Conservation (phyloP, 768 basidiomycete genomes). For the Porphyrellus cyaneotinctus region DNA sequence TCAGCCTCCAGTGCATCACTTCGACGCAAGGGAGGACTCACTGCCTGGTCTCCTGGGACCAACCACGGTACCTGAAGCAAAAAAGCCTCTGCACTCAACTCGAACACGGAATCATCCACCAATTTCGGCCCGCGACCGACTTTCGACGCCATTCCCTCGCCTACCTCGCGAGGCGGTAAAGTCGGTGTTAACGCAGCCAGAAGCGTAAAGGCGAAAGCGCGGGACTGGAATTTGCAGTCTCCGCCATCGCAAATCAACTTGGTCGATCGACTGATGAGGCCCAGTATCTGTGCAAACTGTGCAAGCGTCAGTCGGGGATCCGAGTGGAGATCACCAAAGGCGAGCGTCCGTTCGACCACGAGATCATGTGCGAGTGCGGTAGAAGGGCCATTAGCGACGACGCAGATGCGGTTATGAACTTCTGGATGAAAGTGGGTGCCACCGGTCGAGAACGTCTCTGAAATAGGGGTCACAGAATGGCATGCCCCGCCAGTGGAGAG, state of each 20-base stretch:
- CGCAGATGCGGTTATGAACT: conserved; percentile 10
- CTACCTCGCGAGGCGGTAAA: neutral
- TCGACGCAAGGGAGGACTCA: neutral
- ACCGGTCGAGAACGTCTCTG: neutral
- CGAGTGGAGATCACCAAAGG: neutral
- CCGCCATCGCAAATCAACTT: conserved; percentile 5
- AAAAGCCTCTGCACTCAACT: conserved; percentile 9
- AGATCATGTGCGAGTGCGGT: neutral
- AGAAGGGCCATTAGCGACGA: neutral
- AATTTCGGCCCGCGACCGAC: no score
- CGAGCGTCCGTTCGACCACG: conserved; percentile 8
- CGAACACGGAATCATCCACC: conserved; percentile 2
- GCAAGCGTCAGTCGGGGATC: neutral
- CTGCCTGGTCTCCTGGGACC: conserved; percentile 3
- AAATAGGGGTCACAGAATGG: conserved; percentile 5
- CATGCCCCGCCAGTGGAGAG: conserved; percentile 7
- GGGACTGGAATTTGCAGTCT: conserved; percentile 14
- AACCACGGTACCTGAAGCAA: conserved; percentile 4
- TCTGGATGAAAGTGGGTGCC: conserved; percentile 5
- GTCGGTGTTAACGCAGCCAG: conserved; percentile 4
- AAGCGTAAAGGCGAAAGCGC: conserved; percentile 13
- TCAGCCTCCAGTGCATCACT: no score
- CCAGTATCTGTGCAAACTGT: neutral
- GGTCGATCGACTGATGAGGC: conserved; percentile 6
- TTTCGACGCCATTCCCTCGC: neutral